phyloP scores from a whole-genome alignment of 225 moss, liverwort and hornwort species.

The Lunularia cruciata region DNA sequence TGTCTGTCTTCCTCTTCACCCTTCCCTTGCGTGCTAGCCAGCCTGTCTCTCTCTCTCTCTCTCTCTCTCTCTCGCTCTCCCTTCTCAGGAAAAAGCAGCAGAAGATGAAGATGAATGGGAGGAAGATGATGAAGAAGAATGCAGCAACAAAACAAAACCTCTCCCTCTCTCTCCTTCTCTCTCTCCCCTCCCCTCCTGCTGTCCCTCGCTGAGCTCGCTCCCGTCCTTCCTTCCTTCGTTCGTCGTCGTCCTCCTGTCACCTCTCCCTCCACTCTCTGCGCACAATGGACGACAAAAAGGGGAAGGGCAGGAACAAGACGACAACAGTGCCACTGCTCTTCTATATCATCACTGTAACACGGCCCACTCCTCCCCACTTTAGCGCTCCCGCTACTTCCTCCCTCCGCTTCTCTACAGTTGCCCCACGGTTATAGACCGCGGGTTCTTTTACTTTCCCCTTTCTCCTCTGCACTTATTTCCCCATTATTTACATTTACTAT shows the following conservation, averaged over 20 bases:
- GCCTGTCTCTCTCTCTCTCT: slow-evolving; percentile 6
- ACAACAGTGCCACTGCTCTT: neutral
- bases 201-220: neutral
- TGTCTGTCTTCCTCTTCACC: neutral
- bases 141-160: slow-evolving; percentile 11
- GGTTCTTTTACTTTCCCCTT: neutral
- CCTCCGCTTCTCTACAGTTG: neutral
- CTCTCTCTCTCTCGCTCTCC: slow-evolving; percentile 8
- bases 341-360: slow-evolving; percentile 4
- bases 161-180: slow-evolving; percentile 4
- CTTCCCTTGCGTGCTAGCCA: slow-evolving; percentile 2
- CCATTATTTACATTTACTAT: too few relatives aligned
- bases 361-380: slow-evolving; percentile 11
- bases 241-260: slow-evolving; percentile 1
- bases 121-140: slow-evolving; percentile 9
- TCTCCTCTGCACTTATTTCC: too few relatives aligned
- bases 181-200: neutral
- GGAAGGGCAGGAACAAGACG: neutral
- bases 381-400: slow-evolving; percentile 12
- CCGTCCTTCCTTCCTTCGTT: neutral
- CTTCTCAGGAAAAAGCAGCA: slow-evolving; percentile 5
- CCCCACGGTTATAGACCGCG: slow-evolving; percentile 6
- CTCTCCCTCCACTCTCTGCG: slow-evolving; percentile 5
- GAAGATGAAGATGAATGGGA: neutral
- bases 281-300: slow-evolving; percentile 18